A percentile compares a stretch with the other conserved stretches of the same genome.
phyloP scores from a whole-genome alignment of 192 early-diverging fungal genomes.

The Umbelopsis sp. region DNA sequence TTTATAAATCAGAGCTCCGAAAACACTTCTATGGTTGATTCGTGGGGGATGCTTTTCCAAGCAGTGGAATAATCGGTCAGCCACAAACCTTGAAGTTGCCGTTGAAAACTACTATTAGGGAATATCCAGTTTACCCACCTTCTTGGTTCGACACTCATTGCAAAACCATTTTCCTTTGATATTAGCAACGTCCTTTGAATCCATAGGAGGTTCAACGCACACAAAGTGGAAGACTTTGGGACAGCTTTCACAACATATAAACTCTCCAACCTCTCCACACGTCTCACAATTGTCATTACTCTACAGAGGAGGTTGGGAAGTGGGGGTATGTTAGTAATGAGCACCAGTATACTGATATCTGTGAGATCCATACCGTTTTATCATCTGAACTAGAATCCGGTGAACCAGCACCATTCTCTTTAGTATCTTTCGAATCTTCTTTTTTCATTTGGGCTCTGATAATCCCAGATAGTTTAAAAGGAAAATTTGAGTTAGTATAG shows the following conservation, averaged over 20 bases:
- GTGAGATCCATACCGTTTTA: neutral
- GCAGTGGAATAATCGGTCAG: neutral
- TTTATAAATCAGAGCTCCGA: conserved; percentile 44
- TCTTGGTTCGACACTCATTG: conserved; percentile 31
- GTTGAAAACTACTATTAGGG: neutral
- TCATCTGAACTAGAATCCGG: neutral
- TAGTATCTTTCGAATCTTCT: neutral
- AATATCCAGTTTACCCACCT: neutral
- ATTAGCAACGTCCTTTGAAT: conserved; percentile 33
- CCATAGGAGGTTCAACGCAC: conserved; percentile 45
- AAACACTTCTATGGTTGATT: conserved; percentile 29
- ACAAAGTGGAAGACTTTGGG: conserved; percentile 48
- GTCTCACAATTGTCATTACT: conserved; percentile 46
- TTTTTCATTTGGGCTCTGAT: neutral
- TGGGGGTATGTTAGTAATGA: neutral
- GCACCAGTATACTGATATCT: neutral
- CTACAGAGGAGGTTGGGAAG: neutral
- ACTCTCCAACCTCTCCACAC: conserved; percentile 35
- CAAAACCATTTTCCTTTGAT: conserved; percentile 43
- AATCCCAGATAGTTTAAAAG: neutral
- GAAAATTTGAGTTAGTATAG: neutral
- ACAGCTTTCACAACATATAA: conserved; percentile 47
- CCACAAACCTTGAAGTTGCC: no score
- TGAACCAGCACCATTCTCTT: conserved; percentile 14
- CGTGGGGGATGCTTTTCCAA: conserved; percentile 24